Base-by-base conservation (phyloP, 148 eudicot genomes). In the Chenopodium berlandieri region DNA sequence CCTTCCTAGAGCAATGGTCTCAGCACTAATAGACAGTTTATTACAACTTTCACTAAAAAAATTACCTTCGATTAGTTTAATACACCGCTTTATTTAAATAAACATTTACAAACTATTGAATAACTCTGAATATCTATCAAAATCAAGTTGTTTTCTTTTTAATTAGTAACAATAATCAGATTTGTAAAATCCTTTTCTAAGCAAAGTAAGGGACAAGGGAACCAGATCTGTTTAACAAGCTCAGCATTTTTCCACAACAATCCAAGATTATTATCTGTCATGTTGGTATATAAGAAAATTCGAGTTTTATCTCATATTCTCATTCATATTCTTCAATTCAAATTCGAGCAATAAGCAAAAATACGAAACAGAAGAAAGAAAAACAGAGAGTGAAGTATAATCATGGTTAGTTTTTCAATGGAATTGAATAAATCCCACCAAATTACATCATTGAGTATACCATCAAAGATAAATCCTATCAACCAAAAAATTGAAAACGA, bases 391-490 rank as follows among this genome's bases (percentile, higher is more conserved):
- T 12, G 63, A 58, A 58, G 23, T 62, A 1, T 3, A 31, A 56
- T 14, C 25, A 71, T 80, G 77, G 63, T 72, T 25, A 72, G 44
- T 48, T 69, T 71, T 76, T 30, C 79, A 1, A 23, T 54, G 10
- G 63, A 82, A 77, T 47, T 58, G 48, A 70, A 46, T 12, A 76
- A 47, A 10, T 65, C 73, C 37, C 66, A 69, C 9, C 80, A 84
- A 20, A 52, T 80, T 20, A 82, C 88, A 82, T 89, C 90, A 64
- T 75, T 72, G 34, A 87, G 88, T 19, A 78, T 89, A 48, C 87
- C 91, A 37, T 78, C 83, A 22, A 84, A 78, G 74, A 83, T 89
- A 37, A 87, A 87, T 69, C 90, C 85, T 1, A 80, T 84, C 64
- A 82, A 68, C 44, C 50, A 58, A 20, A 81, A 77, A 66, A 67